phyloP scores from a whole-genome alignment of 768 basidiomycete species.

The Macrolepiota dolichaula region DNA sequence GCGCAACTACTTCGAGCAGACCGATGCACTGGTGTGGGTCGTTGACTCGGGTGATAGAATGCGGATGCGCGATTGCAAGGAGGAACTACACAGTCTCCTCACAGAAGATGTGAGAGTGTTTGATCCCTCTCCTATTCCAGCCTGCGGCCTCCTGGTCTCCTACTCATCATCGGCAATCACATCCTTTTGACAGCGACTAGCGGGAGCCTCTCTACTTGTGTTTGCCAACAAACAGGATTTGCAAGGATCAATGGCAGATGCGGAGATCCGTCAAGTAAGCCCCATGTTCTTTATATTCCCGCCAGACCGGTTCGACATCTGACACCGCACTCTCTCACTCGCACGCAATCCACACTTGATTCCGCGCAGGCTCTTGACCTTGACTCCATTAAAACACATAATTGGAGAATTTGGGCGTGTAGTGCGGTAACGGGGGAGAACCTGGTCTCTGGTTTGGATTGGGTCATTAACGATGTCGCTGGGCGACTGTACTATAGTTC shows the following conservation, averaged over 20 bases:
- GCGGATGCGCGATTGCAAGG: conserved; percentile 86
- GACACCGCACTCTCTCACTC: conserved; percentile 14
- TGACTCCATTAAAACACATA: conserved; percentile 77
- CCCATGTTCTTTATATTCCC: conserved; percentile 18
- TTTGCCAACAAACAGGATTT: conserved; percentile 99
- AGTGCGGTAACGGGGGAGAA: conserved; percentile 90
- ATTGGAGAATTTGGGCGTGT: conserved; percentile 88
- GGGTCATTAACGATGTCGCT: conserved; percentile 90
- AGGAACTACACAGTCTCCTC: conserved; percentile 82
- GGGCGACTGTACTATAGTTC: conserved; percentile 82
- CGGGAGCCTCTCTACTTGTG: conserved; percentile 93
- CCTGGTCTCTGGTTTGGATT: conserved; percentile 81
- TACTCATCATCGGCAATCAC: conserved; percentile 19
- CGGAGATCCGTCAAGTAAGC: conserved; percentile 80
- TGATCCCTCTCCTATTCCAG: conserved; percentile 8
- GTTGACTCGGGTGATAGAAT: conserved; percentile 93
- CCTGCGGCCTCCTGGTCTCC: conserved; percentile 9
- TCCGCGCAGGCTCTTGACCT: conserved; percentile 72
- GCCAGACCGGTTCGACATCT: not conserved
- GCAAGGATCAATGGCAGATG: conserved; percentile 75
- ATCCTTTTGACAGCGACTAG: conserved; percentile 61
- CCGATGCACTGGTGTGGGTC: conserved; percentile 98
- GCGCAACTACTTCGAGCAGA: conserved; percentile 99
- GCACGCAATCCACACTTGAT: conserved; percentile 10
- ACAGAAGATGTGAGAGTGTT: conserved; percentile 78